phyloP scores from a whole-genome alignment of 495 filamentous ascomycete genomes.

The Niebla homalea region DNA sequence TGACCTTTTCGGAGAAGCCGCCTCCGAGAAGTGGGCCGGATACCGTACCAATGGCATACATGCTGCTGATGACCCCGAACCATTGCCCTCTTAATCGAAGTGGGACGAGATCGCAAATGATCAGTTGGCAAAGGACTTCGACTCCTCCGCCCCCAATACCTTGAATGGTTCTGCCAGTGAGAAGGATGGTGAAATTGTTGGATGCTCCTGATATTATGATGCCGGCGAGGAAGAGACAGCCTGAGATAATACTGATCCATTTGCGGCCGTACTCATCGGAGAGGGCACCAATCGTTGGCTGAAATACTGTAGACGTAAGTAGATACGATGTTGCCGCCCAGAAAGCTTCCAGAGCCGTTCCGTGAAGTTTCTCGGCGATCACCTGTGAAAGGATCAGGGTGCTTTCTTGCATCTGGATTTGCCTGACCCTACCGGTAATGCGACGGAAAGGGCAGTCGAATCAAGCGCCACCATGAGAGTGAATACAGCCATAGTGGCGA shows the following conservation, averaged over 20 bases:
- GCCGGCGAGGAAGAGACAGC: slow-evolving; percentile 15
- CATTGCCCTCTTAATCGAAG: slow-evolving; percentile 32
- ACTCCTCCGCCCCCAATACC: slow-evolving; percentile 61
- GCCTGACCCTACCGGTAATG: slow-evolving; percentile 41
- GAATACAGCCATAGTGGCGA: slow-evolving; percentile 44
- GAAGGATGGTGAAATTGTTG: slow-evolving; percentile 43
- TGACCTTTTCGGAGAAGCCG: slow-evolving; percentile 50
- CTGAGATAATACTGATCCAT: slow-evolving; percentile 24
- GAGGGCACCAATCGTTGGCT: slow-evolving; percentile 31
- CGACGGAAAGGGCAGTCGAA: slow-evolving; percentile 60
- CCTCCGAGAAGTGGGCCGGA: slow-evolving; percentile 56
- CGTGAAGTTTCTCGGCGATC: slow-evolving; percentile 32
- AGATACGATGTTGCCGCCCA: slow-evolving; percentile 44
- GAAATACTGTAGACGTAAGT: slow-evolving; percentile 37
- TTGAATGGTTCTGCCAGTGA: slow-evolving; percentile 56
- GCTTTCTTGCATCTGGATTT: background rate
- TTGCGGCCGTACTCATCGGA: slow-evolving; percentile 19
- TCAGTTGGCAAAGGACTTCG: slow-evolving; percentile 45
- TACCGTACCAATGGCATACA: slow-evolving; percentile 55
- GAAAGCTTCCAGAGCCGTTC: slow-evolving; percentile 43
- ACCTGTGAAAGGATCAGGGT: slow-evolving; percentile 12
- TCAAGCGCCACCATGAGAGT: slow-evolving; percentile 61
- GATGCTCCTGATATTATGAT: slow-evolving; percentile 25
- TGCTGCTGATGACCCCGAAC: slow-evolving; percentile 36
- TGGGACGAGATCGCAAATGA: slow-evolving; percentile 50